These are phyloP conservation scores for Yueomyces sp. DNA, from an alignment of 805 yeast genomes.

Conservation along the genomic window DNA sequence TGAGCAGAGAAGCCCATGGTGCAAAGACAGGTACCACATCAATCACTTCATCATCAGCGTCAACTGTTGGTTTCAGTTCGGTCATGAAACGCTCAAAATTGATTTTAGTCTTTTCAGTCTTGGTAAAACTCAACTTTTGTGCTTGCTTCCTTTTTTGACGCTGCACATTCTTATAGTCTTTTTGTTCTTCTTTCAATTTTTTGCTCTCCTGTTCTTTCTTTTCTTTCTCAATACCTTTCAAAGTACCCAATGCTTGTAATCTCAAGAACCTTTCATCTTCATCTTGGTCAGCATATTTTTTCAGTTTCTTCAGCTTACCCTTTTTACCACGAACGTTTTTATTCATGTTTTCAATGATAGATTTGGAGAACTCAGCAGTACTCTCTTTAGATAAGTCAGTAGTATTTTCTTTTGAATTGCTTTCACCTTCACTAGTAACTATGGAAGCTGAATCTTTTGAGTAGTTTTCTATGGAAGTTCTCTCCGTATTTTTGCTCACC, in stretches of 20 bases:
- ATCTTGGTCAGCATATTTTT: constrained; percentile 83
- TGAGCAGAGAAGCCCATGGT: constrained; percentile 74
- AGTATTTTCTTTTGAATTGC: background rate
- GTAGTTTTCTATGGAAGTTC: background rate
- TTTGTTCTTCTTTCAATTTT: constrained; percentile 21
- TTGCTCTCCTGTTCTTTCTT: constrained; percentile 25
- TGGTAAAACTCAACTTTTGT: constrained; percentile 22
- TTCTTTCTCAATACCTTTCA: constrained; percentile 39
- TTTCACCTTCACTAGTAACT: background rate
- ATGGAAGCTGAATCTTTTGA: background rate
- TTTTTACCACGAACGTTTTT: constrained; percentile 69
- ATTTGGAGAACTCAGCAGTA: constrained; percentile 1
- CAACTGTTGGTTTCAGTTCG: constrained; percentile 22
- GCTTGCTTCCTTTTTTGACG: constrained; percentile 28
- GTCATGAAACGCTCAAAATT: constrained; percentile 29
- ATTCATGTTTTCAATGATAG: constrained; percentile 16
- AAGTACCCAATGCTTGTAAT: constrained; percentile 74
- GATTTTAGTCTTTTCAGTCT: constrained; percentile 30
- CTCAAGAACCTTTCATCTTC: constrained; percentile 69
- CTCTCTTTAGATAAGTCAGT: background rate
- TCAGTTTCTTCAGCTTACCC: constrained; percentile 68
- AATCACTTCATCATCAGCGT: constrained; percentile 35
- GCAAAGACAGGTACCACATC: constrained; percentile 80
- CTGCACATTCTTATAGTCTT: constrained; percentile 23
- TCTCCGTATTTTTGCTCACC: background rate